phyloP scores from a whole-genome alignment of 2,329 filamentous ascomycete genomes.

The Apiospora malaysiana region DNA sequence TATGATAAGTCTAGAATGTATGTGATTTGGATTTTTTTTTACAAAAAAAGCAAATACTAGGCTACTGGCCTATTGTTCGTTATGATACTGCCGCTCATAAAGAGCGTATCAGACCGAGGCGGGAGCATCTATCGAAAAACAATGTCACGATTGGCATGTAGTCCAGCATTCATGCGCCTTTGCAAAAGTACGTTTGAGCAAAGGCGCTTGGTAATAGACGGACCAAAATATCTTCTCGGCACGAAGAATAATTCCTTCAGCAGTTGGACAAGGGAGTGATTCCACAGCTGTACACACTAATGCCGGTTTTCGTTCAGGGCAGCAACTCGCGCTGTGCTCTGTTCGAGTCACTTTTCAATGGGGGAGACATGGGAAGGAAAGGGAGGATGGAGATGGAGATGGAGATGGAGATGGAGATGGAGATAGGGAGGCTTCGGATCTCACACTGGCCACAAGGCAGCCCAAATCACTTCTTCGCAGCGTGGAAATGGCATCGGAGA shows the following conservation, averaged over 20 bases:
- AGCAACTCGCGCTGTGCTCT: slow-evolving; percentile 16
- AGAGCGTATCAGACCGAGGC: not conserved
- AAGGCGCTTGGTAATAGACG: slow-evolving; percentile 71
- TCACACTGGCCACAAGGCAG: not conserved
- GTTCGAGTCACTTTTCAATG: not conserved
- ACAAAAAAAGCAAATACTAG: not conserved
- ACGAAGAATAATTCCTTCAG: slow-evolving; percentile 57
- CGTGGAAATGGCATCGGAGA: not conserved
- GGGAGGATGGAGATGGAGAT: not conserved
- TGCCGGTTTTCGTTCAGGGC: slow-evolving; percentile 40
- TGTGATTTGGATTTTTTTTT: not conserved
- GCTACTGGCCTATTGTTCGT: not conserved
- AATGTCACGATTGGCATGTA: slow-evolving; percentile 47
- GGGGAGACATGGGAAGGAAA: not conserved
- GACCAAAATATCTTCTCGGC: slow-evolving; percentile 50
- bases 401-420: not conserved
- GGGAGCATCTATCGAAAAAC: not conserved
- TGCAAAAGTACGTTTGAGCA: slow-evolving; percentile 44
- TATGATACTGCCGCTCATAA: too few relatives aligned
- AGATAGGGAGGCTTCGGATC: not conserved
- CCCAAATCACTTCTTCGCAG: not conserved
- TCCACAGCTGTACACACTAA: slow-evolving; percentile 59
- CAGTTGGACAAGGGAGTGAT: slow-evolving; percentile 47
- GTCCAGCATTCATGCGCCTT: slow-evolving; percentile 69
- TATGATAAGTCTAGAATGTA: too few relatives aligned